Conservation (phyloP, 345 rosid genomes). For the Abelmoschus esculentus region DNA sequence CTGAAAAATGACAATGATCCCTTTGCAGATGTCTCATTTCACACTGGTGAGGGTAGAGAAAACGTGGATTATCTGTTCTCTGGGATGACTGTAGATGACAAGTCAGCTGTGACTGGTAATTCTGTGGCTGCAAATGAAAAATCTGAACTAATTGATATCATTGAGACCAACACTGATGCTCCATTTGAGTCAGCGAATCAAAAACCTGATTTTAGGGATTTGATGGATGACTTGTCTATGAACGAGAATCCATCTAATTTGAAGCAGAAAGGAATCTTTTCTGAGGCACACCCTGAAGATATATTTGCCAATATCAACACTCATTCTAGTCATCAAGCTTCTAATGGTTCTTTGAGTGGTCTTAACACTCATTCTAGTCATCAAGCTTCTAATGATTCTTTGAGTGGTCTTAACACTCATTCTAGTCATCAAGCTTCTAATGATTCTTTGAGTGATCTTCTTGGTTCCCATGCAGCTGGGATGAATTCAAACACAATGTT, state of each 20-base stretch:
- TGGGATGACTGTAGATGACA: conserved; percentile 63
- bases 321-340: conserved; percentile 30
- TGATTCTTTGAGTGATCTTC: conserved; percentile 41
- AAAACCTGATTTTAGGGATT: conserved; percentile 39
- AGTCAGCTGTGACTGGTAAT: conserved; percentile 36
- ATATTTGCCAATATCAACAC: conserved; percentile 35
- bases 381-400: conserved; percentile 37
- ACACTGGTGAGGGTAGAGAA: conserved; percentile 36
- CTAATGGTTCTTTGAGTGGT: conserved; percentile 41
- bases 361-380: conserved; percentile 17
- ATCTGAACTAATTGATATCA: conserved; percentile 53
- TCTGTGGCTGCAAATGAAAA: conserved; percentile 17
- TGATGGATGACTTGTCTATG: conserved; percentile 65
- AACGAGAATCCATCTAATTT: conserved; percentile 32
- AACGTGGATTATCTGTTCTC: conserved; percentile 60
- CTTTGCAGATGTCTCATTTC: conserved; percentile 87
- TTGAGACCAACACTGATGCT: conserved; percentile 38
- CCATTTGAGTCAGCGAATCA: conserved; percentile 32
- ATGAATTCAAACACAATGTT: conserved; percentile 37
- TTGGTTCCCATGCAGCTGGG: conserved; percentile 42
- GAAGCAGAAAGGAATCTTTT: conserved; percentile 34
- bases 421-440: conserved; percentile 32
- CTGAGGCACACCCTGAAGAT: conserved; percentile 31
- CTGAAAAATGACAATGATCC: conserved; percentile 63
- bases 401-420: conserved; percentile 21